Evolutionary conservation across 2,329 filamentous ascomycete species (phyloP), one percentile per base, ranked within the genome.

Genomic region (Furcasterigmium sp.): DNA sequence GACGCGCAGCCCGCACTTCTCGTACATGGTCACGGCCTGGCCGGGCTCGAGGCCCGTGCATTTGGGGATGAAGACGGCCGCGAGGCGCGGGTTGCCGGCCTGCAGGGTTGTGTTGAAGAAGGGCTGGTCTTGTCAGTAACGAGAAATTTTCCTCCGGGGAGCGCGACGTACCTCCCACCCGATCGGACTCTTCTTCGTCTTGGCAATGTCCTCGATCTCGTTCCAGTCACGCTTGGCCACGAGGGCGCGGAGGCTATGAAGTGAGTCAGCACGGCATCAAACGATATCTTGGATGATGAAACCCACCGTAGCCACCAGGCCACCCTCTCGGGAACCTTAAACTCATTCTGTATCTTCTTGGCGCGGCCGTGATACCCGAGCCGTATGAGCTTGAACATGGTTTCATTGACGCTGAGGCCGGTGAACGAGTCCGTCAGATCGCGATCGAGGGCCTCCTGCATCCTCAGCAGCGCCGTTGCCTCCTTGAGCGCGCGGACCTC

Each of bases 171-270:
- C 86, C 78, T 95, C 89, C 93, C 93, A 98, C 10, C 91, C 91
- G 59, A 98, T 97, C 1, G 91, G 88, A 46, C 86, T 93, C 64
- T 91, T 95, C 58, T 87, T 80, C 57, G 75, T 77, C 58, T 84
- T 86, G 28, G 80, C 78, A 53, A 89, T 78, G 53, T 96, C 91
- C 61, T 97, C 91, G 45, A 98, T 77, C 61, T 96, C 91, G 41
- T 80, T 82, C 90, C 91, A 98, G 58, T 95, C 87, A 43, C 93
- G 78, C 60, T 90, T 89, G 14, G 87, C 86, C 3, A 98, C 89
- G 40, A 97, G 76, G 1, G 91, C 93, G 54, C 91, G 82, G 21
- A 98, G 74, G 49, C 89, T 84, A 21, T 14, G 9, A 20, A 40
- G 15, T 39, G 36, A 42, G 36, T 32, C 6, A 7, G 17, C 15